These are phyloP conservation scores for Cryptococcus sp. DNA, from an alignment of 1,284 basidiomycete genomes.

Conservation along the genomic window DNA sequence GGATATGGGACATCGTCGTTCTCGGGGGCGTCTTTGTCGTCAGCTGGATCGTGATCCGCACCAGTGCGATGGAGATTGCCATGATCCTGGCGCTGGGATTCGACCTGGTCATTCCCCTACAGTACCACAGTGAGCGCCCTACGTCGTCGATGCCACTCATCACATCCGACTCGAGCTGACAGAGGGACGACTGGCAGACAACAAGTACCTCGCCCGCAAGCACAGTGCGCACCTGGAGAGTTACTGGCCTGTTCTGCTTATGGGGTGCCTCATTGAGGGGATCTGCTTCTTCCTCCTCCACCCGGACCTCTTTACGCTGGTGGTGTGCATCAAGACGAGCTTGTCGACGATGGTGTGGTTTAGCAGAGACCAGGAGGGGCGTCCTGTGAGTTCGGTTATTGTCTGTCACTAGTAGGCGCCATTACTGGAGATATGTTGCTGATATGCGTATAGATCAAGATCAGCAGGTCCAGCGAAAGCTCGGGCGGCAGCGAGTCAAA, in stretches of 20 bases:
- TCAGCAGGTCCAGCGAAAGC: not conserved
- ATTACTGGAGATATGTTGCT: not conserved
- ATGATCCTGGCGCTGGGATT: slow-evolving; percentile 25
- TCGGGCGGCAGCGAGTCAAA: not conserved
- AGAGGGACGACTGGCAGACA: slow-evolving; percentile 6
- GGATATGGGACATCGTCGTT: slow-evolving; percentile 28
- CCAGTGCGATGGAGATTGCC: slow-evolving; percentile 22
- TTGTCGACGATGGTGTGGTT: slow-evolving; percentile 22
- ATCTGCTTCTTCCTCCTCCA: slow-evolving; percentile 24
- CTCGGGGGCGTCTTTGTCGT: slow-evolving; percentile 21
- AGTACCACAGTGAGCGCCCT: slow-evolving; percentile 25
- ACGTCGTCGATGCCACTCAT: too few species aligned
- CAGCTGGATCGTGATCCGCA: slow-evolving; percentile 28
- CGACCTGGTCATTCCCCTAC: slow-evolving; percentile 31
- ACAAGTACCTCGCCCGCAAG: slow-evolving; percentile 7
- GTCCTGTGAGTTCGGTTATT: slow-evolving; percentile 15
- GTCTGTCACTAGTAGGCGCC: not conserved
- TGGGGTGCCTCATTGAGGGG: slow-evolving; percentile 22
- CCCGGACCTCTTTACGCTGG: slow-evolving; percentile 31
- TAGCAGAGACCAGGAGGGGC: slow-evolving; percentile 18
- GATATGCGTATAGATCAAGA: not conserved
- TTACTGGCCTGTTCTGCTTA: slow-evolving; percentile 30
- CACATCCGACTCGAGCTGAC: not conserved
- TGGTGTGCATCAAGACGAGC: slow-evolving; percentile 34
- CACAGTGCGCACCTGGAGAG: slow-evolving; percentile 22